A percentile compares a stretch with the other conserved stretches of the same genome.
Evolutionary conservation across 208 protist genomes (phyloP).

Genomic region (Balamuthia mandrillaris): DNA sequence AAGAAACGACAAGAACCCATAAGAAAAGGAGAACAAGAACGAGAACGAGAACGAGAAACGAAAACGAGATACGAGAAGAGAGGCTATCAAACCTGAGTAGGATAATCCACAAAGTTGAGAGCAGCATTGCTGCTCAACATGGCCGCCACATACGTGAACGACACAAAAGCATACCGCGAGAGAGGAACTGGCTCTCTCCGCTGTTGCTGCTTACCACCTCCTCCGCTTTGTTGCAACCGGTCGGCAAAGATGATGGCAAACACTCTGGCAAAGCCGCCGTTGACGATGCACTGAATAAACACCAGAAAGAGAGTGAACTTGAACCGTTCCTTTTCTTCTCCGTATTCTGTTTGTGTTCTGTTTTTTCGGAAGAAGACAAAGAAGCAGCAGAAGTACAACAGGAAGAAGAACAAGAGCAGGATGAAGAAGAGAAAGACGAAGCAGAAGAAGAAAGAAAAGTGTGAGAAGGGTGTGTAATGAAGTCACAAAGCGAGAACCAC

Average conservation of each 20-base stretch:
- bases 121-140: conserved; percentile 9
- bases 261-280: not conserved
- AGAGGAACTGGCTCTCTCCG: not conserved
- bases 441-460: not conserved
- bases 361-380: too few species aligned
- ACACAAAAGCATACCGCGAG: not conserved
- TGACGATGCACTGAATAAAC: conserved; percentile 5
- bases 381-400: too few species aligned
- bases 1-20: too few species aligned
- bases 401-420: not conserved
- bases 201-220: not conserved
- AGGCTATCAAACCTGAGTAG: conserved; percentile 25
- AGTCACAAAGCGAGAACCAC: not conserved
- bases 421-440: not conserved
- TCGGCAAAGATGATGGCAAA: not conserved
- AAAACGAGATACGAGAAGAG: not conserved
- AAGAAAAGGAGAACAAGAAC: too few species aligned
- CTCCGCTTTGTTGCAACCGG: not conserved
- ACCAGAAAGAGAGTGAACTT: conserved; percentile 2
- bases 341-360: not conserved
- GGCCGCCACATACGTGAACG: not conserved
- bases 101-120: conserved; percentile 24
- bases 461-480: not conserved
- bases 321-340: not conserved
- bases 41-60: too few species aligned